These are phyloP conservation scores for Quercus suber DNA, from an alignment of 306 rosid species.

Conservation along the genomic window DNA sequence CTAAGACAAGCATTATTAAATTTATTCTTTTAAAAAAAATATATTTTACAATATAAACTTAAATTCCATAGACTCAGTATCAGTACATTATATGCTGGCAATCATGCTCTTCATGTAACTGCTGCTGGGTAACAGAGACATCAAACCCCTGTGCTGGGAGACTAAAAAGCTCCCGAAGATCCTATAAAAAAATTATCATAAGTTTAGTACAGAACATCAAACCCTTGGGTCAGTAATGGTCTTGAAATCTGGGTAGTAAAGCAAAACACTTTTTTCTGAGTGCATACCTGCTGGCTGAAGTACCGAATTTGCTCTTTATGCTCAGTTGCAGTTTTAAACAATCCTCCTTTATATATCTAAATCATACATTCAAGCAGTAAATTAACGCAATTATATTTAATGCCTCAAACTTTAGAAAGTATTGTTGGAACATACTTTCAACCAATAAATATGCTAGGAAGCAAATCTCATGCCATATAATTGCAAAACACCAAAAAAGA, in stretches of 20 bases:
- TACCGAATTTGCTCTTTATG: slow-evolving; percentile 91
- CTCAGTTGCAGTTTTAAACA: slow-evolving; percentile 91
- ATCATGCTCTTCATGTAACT: slow-evolving; percentile 84
- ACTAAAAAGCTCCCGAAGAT: slow-evolving; percentile 86
- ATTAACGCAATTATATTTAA: neutral
- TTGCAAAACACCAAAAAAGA: neutral
- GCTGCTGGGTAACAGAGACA: slow-evolving; percentile 83
- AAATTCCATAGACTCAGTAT: slow-evolving; percentile 1
- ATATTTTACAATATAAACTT: neutral
- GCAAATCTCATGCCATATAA: neutral
- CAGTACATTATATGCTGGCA: slow-evolving; percentile 54
- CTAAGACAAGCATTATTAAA: neutral
- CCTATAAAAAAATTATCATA: slow-evolving; percentile 45
- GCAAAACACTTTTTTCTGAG: slow-evolving; percentile 6
- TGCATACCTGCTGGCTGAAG: slow-evolving; percentile 83
- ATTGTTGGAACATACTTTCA: neutral
- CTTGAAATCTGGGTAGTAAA: neutral
- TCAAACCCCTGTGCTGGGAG: slow-evolving; percentile 92
- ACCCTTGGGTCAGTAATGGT: neutral
- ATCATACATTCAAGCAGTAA: slow-evolving; percentile 17
- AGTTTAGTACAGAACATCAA: slow-evolving; percentile 8
- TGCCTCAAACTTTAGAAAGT: neutral
- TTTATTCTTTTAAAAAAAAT: too few species aligned
- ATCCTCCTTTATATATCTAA: slow-evolving; percentile 82
- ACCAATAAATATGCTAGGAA: neutral